phyloP scores from a whole-genome alignment of 805 yeast genomes.

The Wickerhamomyces queroliae region DNA sequence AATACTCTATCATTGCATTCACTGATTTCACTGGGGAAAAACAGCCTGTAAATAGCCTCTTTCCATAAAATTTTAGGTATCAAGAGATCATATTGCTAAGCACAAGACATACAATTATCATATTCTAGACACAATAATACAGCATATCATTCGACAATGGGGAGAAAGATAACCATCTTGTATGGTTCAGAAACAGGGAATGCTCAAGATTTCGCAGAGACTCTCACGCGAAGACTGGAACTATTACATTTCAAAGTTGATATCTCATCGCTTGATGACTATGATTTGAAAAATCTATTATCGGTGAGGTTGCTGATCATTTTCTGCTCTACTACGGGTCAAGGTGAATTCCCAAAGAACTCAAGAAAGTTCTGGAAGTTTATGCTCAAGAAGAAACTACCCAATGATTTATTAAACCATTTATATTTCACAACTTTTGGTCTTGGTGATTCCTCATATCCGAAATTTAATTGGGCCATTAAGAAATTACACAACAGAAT shows the following conservation, averaged over 20 bases:
- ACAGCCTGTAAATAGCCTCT: no score
- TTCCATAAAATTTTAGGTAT: no score
- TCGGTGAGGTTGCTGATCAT: slow-evolving; percentile 44
- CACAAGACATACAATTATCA: background rate
- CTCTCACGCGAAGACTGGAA: slow-evolving; percentile 49
- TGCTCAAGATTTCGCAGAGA: slow-evolving; percentile 76
- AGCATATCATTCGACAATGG: slow-evolving; percentile 4
- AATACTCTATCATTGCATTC: no score
- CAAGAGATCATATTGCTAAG: no score
- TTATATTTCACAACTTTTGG: slow-evolving; percentile 74
- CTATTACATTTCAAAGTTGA: slow-evolving; percentile 44
- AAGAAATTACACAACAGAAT: slow-evolving; percentile 76
- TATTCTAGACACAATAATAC: no score
- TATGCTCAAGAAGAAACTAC: slow-evolving; percentile 59
- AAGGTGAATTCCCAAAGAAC: slow-evolving; percentile 86
- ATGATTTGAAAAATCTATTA: slow-evolving; percentile 47
- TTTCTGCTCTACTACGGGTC: slow-evolving; percentile 89
- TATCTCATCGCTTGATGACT: slow-evolving; percentile 53
- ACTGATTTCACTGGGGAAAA: no score
- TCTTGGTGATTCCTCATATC: slow-evolving; percentile 89
- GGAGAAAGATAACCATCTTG: slow-evolving; percentile 47
- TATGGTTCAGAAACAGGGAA: slow-evolving; percentile 95
- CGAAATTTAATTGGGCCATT: slow-evolving; percentile 83
- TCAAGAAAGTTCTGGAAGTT: slow-evolving; percentile 70
- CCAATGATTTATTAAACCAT: slow-evolving; percentile 56